phyloP scores from a whole-genome alignment of 768 basidiomycete species.

The Pisolithus orientalis region DNA sequence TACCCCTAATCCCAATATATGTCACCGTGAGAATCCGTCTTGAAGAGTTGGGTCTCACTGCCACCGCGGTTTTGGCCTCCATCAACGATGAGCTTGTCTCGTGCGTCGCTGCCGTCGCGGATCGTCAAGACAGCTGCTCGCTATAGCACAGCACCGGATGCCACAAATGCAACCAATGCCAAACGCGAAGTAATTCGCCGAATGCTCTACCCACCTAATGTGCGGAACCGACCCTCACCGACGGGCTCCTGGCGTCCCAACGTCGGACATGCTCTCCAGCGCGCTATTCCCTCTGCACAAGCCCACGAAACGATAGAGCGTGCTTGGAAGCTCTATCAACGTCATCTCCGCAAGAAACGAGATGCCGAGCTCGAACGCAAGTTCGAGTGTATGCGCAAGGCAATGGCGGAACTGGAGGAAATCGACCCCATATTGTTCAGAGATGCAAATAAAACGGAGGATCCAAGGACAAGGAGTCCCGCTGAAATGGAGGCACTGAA shows the following conservation, averaged over 20 bases:
- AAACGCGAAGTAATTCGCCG: slow-evolving; percentile 70
- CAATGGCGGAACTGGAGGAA: slow-evolving; percentile 74
- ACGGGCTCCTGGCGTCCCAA: slow-evolving; percentile 82
- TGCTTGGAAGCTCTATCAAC: slow-evolving; percentile 79
- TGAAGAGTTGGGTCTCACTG: not conserved
- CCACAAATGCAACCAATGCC: slow-evolving; percentile 39
- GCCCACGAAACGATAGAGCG: slow-evolving; percentile 90
- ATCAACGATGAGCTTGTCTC: slow-evolving; percentile 26
- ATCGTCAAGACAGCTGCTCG: slow-evolving; percentile 32
- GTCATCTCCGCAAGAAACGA: slow-evolving; percentile 65
- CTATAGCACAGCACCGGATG: slow-evolving; percentile 31
- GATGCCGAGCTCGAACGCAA: slow-evolving; percentile 68
- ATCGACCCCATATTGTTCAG: slow-evolving; percentile 47
- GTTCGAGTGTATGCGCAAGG: slow-evolving; percentile 72
- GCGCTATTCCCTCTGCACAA: slow-evolving; percentile 82
- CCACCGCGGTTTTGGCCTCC: not conserved
- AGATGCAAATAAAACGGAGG: slow-evolving; percentile 70
- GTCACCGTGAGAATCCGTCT: not conserved
- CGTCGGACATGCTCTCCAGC: slow-evolving; percentile 67
- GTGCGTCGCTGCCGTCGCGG: slow-evolving; percentile 28
- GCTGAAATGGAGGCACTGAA: slow-evolving; percentile 57
- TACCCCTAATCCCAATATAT: too few species aligned
- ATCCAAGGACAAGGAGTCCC: slow-evolving; percentile 57
- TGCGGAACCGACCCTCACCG: slow-evolving; percentile 65
- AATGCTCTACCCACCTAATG: slow-evolving; percentile 72